Evolutionary conservation across 176 grass and related monocot genomes (phyloP), one percentile per base, ranked within the genome.

Genomic region (Aegilops umbellulata): DNA sequence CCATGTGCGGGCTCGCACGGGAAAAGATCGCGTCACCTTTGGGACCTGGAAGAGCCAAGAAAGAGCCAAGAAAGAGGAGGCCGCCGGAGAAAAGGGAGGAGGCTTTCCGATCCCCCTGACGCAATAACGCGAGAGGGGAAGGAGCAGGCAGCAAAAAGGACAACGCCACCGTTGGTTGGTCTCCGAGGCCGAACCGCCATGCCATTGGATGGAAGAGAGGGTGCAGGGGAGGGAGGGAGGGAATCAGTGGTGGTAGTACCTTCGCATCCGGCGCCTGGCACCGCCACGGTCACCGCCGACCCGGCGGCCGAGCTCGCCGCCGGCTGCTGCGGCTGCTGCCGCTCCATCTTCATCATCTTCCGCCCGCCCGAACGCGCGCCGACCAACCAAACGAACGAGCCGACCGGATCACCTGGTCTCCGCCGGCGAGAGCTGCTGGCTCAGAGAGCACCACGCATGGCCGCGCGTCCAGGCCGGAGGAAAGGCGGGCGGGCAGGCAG

Each of bases 361-460:
- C 38, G 14, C 39, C 9, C 38, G 38, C 6, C 17, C 2, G 4
- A n/a, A 0, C 14, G 29, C 41, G 4, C 39, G 41, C 3, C 7
- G 5, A 41, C 68, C 34, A n/a, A 36, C 1, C 19, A 4, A 24
- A 4, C 49, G 47, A 51, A 51, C 1, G 32, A 73, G 3, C 69
- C n/a, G 4, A 25, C 60, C 27, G 11, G 57, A 17, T 64, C 60
- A 83, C 39, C 26, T 16, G 44, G 44, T 0, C 9, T 25, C 46
- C 85, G 12, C 61, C 76, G 85, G 85, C 89, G 71, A 44, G 36
- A 63, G 69, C 4, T 32, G 6, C 27, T 22, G 1, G 26, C 64
- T 69, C 42, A 85, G 61, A 19, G 49, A 62, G 62, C 0, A 24
- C 53, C 82, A 19, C 82, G 82, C 90, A 88, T 91, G 76, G 26